Evolutionary conservation across 192 early-diverging fungal species (phyloP).

Genomic region (Funneliformis geosporum): DNA sequence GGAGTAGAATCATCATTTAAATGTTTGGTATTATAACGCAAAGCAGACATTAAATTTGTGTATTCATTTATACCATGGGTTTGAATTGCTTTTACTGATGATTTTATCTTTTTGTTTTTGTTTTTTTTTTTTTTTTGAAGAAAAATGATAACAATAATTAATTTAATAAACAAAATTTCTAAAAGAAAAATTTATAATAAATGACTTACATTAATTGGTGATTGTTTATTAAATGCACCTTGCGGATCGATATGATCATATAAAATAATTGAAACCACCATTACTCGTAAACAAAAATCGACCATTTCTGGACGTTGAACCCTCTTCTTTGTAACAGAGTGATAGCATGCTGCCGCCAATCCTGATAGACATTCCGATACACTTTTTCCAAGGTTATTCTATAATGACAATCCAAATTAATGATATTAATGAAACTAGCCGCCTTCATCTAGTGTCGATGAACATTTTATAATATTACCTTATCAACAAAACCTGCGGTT

Average conservation of each 20-base stretch:
- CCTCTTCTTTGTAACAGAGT: constrained; percentile 73
- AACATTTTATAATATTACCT: constrained; percentile 43
- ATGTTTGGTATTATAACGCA: constrained; percentile 78
- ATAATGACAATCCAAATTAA: constrained; percentile 9
- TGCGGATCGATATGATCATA: constrained; percentile 87
- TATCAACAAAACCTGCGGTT: constrained; percentile 66
- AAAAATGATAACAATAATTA: background rate
- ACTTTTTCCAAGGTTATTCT: constrained; percentile 42
- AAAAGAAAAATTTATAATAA: background rate
- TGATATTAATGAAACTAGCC: background rate
- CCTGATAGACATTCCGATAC: constrained; percentile 77
- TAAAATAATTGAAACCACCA: constrained; percentile 85
- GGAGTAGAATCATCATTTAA: constrained; percentile 80
- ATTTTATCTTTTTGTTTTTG: constrained; percentile 62
- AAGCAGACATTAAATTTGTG: constrained; percentile 68
- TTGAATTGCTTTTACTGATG: constrained; percentile 69
- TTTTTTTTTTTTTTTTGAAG: background rate
- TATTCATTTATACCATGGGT: constrained; percentile 50
- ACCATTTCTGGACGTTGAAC: constrained; percentile 58
- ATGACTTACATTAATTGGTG: constrained; percentile 76
- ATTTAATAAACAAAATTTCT: background rate
- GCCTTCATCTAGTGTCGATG: background rate
- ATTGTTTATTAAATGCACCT: constrained; percentile 76
- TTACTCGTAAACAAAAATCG: constrained; percentile 82
- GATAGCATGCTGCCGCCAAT: constrained; percentile 76